A percentile compares a stretch with the other conserved stretches of the same genome.
These are phyloP conservation scores for Rhytidhysteron rufulum DNA, from an alignment of 2,329 filamentous ascomycete genomes.

Conservation along the genomic window DNA sequence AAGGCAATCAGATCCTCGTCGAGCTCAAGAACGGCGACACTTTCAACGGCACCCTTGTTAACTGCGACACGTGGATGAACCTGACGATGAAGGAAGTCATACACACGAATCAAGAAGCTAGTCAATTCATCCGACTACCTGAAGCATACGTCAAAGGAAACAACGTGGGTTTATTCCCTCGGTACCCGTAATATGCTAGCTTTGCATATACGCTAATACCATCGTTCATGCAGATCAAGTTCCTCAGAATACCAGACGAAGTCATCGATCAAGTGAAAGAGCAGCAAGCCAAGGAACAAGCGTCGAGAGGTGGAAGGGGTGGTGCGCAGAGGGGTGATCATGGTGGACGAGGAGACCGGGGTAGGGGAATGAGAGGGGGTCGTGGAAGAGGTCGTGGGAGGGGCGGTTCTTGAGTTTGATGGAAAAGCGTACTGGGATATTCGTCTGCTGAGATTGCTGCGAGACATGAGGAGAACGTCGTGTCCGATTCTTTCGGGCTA, in stretches of 20 bases:
- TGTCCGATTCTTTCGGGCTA: no score
- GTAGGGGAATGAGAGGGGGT: slow-evolving; percentile 53
- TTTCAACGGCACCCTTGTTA: slow-evolving; percentile 90
- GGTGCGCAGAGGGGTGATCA: slow-evolving; percentile 55
- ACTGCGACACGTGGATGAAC: slow-evolving; percentile 99
- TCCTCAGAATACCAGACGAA: slow-evolving; percentile 91
- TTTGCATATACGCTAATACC: no score
- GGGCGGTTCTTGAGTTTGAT: slow-evolving; percentile 50
- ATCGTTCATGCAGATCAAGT: slow-evolving; percentile 99
- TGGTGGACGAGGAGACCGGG: slow-evolving; percentile 49
- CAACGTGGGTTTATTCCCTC: slow-evolving; percentile 62
- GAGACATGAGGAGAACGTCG: no score
- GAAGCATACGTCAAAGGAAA: slow-evolving; percentile 97
- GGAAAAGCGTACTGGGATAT: no score
- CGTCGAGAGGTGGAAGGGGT: slow-evolving; percentile 60
- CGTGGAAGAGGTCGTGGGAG: slow-evolving; percentile 51
- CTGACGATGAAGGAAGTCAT: slow-evolving; percentile 95
- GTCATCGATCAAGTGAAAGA: slow-evolving; percentile 94
- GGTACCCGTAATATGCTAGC: neutral
- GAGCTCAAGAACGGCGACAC: slow-evolving; percentile 98
- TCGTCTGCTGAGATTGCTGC: no score
- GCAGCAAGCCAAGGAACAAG: slow-evolving; percentile 71
- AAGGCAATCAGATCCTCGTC: slow-evolving; percentile 96
- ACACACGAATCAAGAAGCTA: slow-evolving; percentile 90
- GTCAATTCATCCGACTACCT: slow-evolving; percentile 86